Evolutionary conservation across 768 basidiomycete species (phyloP).

Genomic region (Amanita phalloides): DNA sequence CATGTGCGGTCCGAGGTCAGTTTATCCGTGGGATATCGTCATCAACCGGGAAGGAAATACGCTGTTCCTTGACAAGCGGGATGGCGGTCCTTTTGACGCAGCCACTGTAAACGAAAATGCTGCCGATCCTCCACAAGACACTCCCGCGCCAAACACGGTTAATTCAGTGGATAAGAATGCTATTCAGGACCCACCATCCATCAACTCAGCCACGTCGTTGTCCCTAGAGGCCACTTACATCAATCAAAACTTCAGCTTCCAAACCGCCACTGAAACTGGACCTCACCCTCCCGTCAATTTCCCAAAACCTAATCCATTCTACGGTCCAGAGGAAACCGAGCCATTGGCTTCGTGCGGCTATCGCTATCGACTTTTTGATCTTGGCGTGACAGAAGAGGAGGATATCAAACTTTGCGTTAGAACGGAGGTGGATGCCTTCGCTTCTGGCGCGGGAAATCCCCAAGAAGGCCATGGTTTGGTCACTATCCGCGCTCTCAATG

Average conservation of each 20-base stretch:
- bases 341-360: constrained; percentile 95
- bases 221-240: constrained; percentile 98
- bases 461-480: constrained; percentile 67
- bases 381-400: constrained; percentile 85
- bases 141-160: constrained; percentile 66
- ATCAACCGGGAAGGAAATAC: constrained; percentile 89
- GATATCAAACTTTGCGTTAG: constrained; percentile 85
- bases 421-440: constrained; percentile 92
- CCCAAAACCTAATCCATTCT: constrained; percentile 90
- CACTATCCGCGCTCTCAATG: constrained; percentile 92
- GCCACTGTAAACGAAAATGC: constrained; percentile 99
- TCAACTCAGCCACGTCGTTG: constrained; percentile 89
- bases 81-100: constrained; percentile 93
- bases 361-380: constrained; percentile 91
- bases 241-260: constrained; percentile 98
- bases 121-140: constrained; percentile 84
- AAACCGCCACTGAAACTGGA: constrained; percentile 71
- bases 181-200: constrained; percentile 62
- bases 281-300: constrained; percentile 62
- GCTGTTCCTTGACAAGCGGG: constrained; percentile 94
- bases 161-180: constrained; percentile 58
- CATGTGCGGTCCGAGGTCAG: constrained; percentile 92
- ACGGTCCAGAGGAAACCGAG: constrained; percentile 86
- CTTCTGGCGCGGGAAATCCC: constrained; percentile 49
- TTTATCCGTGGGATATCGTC: constrained; percentile 98